These are phyloP conservation scores for Solanum rostratum DNA, from an alignment of 257 asterid species.

Conservation along the genomic window DNA sequence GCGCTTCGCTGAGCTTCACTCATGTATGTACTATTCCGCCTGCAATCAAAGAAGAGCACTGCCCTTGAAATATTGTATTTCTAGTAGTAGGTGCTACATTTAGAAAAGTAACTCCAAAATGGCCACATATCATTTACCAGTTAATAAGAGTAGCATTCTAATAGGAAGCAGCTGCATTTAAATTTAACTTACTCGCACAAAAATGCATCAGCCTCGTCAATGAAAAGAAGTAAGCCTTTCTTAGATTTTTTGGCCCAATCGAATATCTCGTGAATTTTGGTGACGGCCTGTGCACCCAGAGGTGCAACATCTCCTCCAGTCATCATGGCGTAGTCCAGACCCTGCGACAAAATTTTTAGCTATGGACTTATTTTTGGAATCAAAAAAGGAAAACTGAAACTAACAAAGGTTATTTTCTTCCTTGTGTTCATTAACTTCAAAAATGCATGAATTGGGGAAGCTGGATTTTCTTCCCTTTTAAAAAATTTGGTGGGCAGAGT, in stretches of 20 bases:
- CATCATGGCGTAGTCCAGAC: constrained; percentile 99
- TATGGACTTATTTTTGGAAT: background rate
- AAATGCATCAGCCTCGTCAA: constrained; percentile 99
- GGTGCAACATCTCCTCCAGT: constrained; percentile 99
- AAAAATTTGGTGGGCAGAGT: background rate
- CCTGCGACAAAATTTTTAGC: constrained; percentile 24
- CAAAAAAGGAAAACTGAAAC: background rate
- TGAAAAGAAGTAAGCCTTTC: constrained; percentile 82
- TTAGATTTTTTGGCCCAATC: constrained; percentile 96
- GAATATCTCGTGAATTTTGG: constrained; percentile 93
- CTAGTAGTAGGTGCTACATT: background rate
- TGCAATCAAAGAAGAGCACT: constrained; percentile 9
- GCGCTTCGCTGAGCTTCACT: constrained; percentile 98
- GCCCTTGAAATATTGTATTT: background rate
- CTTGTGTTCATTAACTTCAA: background rate
- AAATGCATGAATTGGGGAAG: background rate
- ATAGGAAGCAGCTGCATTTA: background rate
- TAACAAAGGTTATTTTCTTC: background rate
- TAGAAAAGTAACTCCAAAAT: background rate
- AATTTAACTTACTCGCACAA: constrained; percentile 79
- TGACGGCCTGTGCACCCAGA: constrained; percentile 89
- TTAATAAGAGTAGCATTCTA: background rate
- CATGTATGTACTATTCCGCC: constrained; percentile 93
- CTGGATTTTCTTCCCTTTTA: background rate
- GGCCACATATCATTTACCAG: background rate